Base-by-base conservation (phyloP, 2,329 filamentous ascomycete species). In the Pestalotiopsis sp. region DNA sequence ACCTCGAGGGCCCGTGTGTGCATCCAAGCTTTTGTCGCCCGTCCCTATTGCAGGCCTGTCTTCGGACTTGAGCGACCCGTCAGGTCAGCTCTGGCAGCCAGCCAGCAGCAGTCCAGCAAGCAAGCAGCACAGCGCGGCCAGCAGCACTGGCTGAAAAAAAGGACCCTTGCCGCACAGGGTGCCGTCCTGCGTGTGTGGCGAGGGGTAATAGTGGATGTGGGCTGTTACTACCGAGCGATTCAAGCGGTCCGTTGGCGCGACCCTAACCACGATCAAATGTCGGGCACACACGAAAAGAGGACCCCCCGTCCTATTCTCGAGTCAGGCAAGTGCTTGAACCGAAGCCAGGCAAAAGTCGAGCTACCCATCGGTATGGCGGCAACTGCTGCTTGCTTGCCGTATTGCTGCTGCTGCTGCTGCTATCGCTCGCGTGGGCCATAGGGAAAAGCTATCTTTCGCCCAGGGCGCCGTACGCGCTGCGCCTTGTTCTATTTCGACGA, bases 191-290 rank as follows among this genome's bases (percentile, higher is more conserved):
- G 68, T 67, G 67, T 71, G 67, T 71, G 70, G 71, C 71, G 69
- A 74, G 70, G 70, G 69, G 68, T 67, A 67, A 58, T 69, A 67
- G 70, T 69, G 62, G 62, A 70, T 61, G 67, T 61, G 67, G 61
- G 38, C 65, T 66, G 61, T 58, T 67, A 67, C 68, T 66, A 66
- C 68, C 65, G 66, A 69, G 58, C 68, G 68, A 69, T 59, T 69
- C 68, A 69, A 69, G 68, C 68, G 68, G 68, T 69, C 64, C 68
- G 68, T 67, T 69, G 66, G 62, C 61, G 68, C 68, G 61, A 66
- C 61, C 58, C 63, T 64, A 64, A 31, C 45, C 49, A 63, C 45
- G 65, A 60, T 55, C 61, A 66, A 66, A 55, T 65, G 59, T 69
- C 68, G 68, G 68, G 59, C 65, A 59, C 64, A 65, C 65, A 69